Conservation (phyloP, 768 basidiomycete species). For the Plicaturopsis crispa region DNA sequence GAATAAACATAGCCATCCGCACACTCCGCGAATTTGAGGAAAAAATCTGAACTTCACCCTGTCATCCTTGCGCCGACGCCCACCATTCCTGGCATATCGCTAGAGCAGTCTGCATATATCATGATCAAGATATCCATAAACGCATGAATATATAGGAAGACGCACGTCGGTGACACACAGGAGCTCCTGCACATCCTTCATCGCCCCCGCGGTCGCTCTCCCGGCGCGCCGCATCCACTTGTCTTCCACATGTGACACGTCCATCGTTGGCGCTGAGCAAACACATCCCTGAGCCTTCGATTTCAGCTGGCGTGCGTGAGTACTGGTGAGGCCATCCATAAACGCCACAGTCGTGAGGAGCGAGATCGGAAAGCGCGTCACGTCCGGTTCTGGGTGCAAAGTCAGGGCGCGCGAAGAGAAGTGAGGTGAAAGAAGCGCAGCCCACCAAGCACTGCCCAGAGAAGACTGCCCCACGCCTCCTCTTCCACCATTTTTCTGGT, state of each 20-base stretch:
- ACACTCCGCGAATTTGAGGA: too few species aligned
- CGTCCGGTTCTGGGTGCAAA: slow-evolving; percentile 36
- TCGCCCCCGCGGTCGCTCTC: neutral
- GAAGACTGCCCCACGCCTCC: slow-evolving; percentile 45
- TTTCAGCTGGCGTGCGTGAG: slow-evolving; percentile 28
- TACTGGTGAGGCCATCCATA: slow-evolving; percentile 32
- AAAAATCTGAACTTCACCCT: too few species aligned
- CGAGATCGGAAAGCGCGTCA: slow-evolving; percentile 44
- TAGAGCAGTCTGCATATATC: too few species aligned
- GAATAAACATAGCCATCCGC: too few species aligned
- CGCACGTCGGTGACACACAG: neutral
- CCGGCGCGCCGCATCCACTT: neutral
- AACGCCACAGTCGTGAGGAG: slow-evolving; percentile 48
- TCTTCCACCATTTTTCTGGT: slow-evolving; percentile 41
- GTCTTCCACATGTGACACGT: neutral
- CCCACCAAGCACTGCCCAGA: slow-evolving; percentile 33
- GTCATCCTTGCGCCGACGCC: too few species aligned
- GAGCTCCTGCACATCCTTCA: neutral
- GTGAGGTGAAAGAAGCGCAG: neutral
- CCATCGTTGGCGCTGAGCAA: neutral
- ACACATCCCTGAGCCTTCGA: slow-evolving; percentile 23
- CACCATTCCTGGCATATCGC: too few species aligned
- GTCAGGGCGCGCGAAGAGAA: neutral
- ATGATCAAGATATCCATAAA: too few species aligned
- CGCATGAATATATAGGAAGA: too few species aligned